These are phyloP conservation scores for Parietichytrium sp. DNA, from an alignment of 108 stramenopile species.

Conservation along the genomic window DNA sequence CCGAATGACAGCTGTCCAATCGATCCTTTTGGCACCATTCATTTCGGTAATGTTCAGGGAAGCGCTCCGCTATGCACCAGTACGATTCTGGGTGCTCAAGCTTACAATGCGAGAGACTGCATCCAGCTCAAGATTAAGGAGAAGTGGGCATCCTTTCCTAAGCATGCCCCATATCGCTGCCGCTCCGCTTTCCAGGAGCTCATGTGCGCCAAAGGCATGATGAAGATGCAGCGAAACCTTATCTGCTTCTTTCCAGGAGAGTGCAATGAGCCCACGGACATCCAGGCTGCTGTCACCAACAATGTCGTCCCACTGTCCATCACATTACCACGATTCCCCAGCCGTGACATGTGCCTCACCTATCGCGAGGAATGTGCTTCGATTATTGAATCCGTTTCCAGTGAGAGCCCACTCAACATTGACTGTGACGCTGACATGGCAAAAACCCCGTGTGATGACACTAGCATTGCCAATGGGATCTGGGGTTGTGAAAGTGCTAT, in stretches of 20 bases:
- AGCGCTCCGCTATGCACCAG: conserved; percentile 19
- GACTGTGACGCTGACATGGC: not conserved
- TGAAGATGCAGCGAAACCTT: not conserved
- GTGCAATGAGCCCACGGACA: conserved; percentile 15
- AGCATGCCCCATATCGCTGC: not conserved
- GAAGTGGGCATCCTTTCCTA: not conserved
- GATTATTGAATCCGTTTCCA: not conserved
- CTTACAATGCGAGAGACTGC: conserved; percentile 21
- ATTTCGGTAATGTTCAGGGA: not conserved
- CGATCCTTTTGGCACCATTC: not conserved
- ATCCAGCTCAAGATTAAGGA: conserved; percentile 11
- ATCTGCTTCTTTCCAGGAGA: conserved; percentile 10
- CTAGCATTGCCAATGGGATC: not conserved
- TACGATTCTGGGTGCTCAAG: not conserved
- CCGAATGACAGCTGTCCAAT: not conserved
- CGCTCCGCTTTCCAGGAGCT: conserved; percentile 12
- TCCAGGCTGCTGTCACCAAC: not conserved
- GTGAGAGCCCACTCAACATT: too few relatives aligned
- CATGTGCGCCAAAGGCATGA: conserved; percentile 4
- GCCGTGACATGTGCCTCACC: not conserved
- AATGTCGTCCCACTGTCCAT: not conserved
- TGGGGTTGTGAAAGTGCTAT: conserved; percentile 36
- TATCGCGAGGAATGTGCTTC: not conserved
- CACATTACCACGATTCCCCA: not conserved
- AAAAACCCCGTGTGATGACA: not conserved